phyloP scores from a whole-genome alignment of 2,329 filamentous ascomycete species.

The Dactylellina drechsleri region DNA sequence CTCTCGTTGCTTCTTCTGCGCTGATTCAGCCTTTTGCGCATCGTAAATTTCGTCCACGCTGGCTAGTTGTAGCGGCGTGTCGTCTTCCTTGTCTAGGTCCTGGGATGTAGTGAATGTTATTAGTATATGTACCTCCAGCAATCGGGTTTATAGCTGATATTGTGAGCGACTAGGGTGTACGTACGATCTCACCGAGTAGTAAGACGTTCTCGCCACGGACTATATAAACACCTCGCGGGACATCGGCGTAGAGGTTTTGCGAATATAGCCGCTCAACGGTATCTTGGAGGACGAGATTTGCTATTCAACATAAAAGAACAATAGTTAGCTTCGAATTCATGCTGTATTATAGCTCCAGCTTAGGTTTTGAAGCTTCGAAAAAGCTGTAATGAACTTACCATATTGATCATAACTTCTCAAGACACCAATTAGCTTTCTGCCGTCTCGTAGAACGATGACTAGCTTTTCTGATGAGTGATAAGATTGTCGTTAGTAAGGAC shows the following conservation, averaged over 20 bases:
- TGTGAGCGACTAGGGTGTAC: neutral
- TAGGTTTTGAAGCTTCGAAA: conserved; percentile 1
- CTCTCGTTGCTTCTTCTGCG: conserved; percentile 75
- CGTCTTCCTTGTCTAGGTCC: conserved; percentile 94
- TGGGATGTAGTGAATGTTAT: conserved; percentile 7
- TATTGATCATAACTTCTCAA: conserved; percentile 98
- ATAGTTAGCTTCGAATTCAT: neutral
- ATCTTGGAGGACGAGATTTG: conserved; percentile 93
- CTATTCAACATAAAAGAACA: conserved; percentile 64
- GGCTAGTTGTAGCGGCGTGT: conserved; percentile 74
- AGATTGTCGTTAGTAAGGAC: conserved; percentile 31
- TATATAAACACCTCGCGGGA: conserved; percentile 85
- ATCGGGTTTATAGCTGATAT: neutral
- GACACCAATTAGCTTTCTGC: conserved; percentile 91
- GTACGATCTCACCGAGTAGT: conserved; percentile 83
- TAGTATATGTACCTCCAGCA: neutral
- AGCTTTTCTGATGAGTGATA: conserved; percentile 78
- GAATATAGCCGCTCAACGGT: conserved; percentile 89
- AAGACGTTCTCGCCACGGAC: conserved; percentile 98
- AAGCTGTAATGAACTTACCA: conserved; percentile 67
- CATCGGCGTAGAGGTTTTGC: conserved; percentile 79
- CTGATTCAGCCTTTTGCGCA: conserved; percentile 77
- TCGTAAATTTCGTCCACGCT: conserved; percentile 72
- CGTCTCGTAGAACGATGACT: conserved; percentile 88
- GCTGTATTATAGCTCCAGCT: neutral